phyloP scores from a whole-genome alignment of 352 stramenopile species.

The Phytophthora chlamydospora region DNA sequence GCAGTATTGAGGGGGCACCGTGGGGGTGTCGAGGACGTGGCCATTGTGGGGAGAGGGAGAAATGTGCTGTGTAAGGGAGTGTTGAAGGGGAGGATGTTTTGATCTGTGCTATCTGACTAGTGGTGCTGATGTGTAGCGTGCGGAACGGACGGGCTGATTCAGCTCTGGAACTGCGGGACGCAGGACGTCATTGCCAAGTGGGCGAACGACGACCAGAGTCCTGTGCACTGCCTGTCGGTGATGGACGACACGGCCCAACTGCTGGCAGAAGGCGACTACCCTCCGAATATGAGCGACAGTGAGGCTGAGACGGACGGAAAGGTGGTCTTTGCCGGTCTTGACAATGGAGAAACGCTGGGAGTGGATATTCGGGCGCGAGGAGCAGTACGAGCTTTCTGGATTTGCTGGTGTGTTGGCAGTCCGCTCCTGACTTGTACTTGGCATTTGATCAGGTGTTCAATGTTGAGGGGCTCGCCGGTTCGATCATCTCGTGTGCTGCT shows the following conservation, averaged over 20 bases:
- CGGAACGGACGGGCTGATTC: slow-evolving; percentile 63
- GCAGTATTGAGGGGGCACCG: slow-evolving; percentile 65
- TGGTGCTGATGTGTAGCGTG: slow-evolving; percentile 42
- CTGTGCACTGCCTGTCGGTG: slow-evolving; percentile 57
- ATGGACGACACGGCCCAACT: slow-evolving; percentile 39
- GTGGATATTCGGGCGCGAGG: slow-evolving; percentile 61
- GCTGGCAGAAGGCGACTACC: slow-evolving; percentile 19
- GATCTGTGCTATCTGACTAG: neutral
- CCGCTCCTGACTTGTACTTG: neutral
- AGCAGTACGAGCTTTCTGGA: slow-evolving; percentile 33
- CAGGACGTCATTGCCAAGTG: slow-evolving; percentile 65
- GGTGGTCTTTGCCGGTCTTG: slow-evolving; percentile 66
- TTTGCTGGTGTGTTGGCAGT: neutral
- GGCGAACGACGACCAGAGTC: slow-evolving; percentile 60
- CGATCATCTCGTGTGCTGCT: slow-evolving; percentile 49
- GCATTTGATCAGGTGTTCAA: slow-evolving; percentile 44
- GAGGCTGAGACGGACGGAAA: slow-evolving; percentile 71
- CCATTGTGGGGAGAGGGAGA: slow-evolving; percentile 64
- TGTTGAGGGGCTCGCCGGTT: slow-evolving; percentile 35
- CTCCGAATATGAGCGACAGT: slow-evolving; percentile 19
- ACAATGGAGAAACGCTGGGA: slow-evolving; percentile 62
- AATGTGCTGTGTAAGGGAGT: slow-evolving; percentile 75
- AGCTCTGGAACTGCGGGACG: slow-evolving; percentile 68
- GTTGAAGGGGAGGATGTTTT: slow-evolving; percentile 10
- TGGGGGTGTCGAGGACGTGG: slow-evolving; percentile 61